These are phyloP conservation scores for Pseudonitzschia multiseries DNA, from an alignment of 108 stramenopile genomes.

Conservation along the genomic window DNA sequence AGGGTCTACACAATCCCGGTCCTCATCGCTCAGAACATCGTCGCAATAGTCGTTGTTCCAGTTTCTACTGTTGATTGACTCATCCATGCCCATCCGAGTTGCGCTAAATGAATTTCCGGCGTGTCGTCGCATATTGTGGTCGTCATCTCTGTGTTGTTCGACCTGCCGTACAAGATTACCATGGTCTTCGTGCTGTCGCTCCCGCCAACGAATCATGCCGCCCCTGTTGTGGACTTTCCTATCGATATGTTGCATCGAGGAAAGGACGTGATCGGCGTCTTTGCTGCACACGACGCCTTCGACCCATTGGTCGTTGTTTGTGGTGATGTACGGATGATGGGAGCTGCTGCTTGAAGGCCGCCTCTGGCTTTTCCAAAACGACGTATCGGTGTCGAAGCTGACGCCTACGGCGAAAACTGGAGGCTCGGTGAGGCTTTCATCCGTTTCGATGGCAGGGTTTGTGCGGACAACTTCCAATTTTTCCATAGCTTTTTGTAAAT, in stretches of 20 bases:
- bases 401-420: no score
- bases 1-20: no score
- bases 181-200: not conserved
- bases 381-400: no score
- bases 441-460: no score
- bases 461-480: no score
- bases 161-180: not conserved
- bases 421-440: no score
- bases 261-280: not conserved
- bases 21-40: no score
- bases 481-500: no score
- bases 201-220: not conserved
- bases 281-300: not conserved
- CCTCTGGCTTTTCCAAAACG: no score
- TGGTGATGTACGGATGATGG: not conserved
- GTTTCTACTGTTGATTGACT: no score
- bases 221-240: not conserved
- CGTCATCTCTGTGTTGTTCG: not conserved
- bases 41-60: no score
- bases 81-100: not conserved
- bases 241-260: not conserved
- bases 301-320: not conserved
- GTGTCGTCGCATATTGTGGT: not conserved
- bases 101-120: not conserved
- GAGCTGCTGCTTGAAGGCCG: no score